Evolutionary conservation across 1,284 basidiomycete species (phyloP), one percentile per base, ranked within the genome.

Genomic region (Puccinia coronata): DNA sequence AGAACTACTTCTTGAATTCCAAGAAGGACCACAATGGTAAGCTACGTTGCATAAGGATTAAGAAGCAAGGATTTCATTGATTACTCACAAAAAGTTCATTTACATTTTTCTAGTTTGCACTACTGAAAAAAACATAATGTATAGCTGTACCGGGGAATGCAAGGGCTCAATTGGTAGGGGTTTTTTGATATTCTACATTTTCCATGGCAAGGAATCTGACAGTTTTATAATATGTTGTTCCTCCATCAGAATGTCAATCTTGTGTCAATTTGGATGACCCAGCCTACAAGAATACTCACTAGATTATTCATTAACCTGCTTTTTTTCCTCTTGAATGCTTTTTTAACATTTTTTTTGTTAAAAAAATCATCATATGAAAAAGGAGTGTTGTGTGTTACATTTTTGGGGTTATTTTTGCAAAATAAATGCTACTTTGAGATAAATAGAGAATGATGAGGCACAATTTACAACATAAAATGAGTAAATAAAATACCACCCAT

Each of bases 251-350:
- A 63, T 63, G 59, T 12, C 14, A 63, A 20, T 39, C 31, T 6
- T 63, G 59, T 63, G 59, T 63, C 34, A 39, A 34, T 36, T 36
- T 63, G 59, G 59, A 63, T 39, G 59, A 63, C 59, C 59, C 59
- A 23, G 59, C 59, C 34, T 39, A 39, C 34, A 36, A 63, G 59
- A 34, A 63, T 5, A 16, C 34, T 18, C 8, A 31, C 34, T 63
- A 63, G 59, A 63, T n/a, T n/a, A n/a, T n/a, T n/a, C n/a, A n/a
- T n/a, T n/a, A n/a, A n/a, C n/a, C n/a, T n/a, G n/a, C n/a, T n/a
- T n/a, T n/a, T n/a, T n/a, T n/a, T n/a, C n/a, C n/a, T n/a, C n/a
- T n/a, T n/a, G n/a, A n/a, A n/a, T n/a, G n/a, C n/a, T n/a, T n/a
- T n/a, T n/a, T n/a, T n/a, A n/a, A n/a, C n/a, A n/a, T n/a, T n/a